Evolutionary conservation across 1,139 yeast species (phyloP), one percentile per base, ranked within the genome.

Genomic region (Scheffersomyces lignicola): DNA sequence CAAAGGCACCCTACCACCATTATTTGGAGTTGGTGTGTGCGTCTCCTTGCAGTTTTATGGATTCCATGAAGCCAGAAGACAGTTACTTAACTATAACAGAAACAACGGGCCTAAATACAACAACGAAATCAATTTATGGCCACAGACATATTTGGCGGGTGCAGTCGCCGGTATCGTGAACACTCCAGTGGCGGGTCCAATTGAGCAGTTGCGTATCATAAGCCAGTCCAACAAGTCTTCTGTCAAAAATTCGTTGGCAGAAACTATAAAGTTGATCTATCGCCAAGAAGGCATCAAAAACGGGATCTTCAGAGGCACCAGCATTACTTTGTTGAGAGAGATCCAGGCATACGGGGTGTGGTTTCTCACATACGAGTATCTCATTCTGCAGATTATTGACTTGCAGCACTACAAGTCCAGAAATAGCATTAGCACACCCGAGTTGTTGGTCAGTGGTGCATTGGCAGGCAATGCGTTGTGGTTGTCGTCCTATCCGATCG

Each of bases 281-380:
- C 32, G 46, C 5, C 42, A 58, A 0, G 59, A 74, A 21, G 92
- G 92, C 1, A 23, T 72, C 9, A 41, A 45, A 7, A 48, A 48
- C 7, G 88, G 86, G 0, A 49, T 83, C 2, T 81, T 71, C 48
- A 62, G 90, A 39, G 90, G 90, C 0, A 62, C 68, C 18, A 59
- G 68, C 5, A 72, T 84, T 35, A 84, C 94, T 0, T 49, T 81
- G 2, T 35, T 76, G 3, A 67, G 94, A 44, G 95, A 85, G 51
- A 68, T 80, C 7, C 94, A 85, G 52, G 90, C 92, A 0, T 84
- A 84, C 49, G 95, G 95, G 11, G 80, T 83, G 11, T 85, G 94
- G 94, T 85, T 85, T 47, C 60, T 82, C 41, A 69, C 89, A 0
- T 85, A 81, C 54, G 95, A 85, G 52, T 69, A 65, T 28, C 58